phyloP scores from a whole-genome alignment of 2,329 filamentous ascomycete genomes.

The Penicillium rolfsii region DNA sequence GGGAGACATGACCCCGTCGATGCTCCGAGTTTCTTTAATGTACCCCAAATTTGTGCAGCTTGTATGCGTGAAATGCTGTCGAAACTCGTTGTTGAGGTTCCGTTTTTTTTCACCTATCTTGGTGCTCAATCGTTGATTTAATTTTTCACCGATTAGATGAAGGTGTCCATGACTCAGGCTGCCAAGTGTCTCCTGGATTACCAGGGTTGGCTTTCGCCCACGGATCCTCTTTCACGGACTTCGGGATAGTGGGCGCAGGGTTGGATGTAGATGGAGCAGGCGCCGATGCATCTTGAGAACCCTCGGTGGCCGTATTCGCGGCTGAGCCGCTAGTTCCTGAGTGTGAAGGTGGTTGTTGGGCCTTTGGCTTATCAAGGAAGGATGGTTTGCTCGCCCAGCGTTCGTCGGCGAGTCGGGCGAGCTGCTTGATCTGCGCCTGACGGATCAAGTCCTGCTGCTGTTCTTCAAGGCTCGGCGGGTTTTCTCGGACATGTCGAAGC shows the following conservation, averaged over 20 bases:
- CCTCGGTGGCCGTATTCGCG: constrained; percentile 39
- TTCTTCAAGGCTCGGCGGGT: constrained; percentile 61
- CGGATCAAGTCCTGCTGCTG: constrained; percentile 61
- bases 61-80: not conserved
- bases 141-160: constrained; percentile 44
- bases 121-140: constrained; percentile 22
- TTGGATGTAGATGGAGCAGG: constrained; percentile 5
- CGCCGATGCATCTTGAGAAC: constrained; percentile 23
- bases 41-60: not conserved
- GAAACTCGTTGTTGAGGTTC: not conserved
- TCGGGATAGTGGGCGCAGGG: constrained; percentile 15
- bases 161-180: constrained; percentile 66
- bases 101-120: not conserved
- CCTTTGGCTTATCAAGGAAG: constrained; percentile 59
- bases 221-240: constrained; percentile 48
- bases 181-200: constrained; percentile 66
- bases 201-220: constrained; percentile 61
- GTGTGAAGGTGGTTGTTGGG: constrained; percentile 52
- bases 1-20: not conserved
- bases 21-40: not conserved
- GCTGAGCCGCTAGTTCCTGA: constrained; percentile 49
- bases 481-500: constrained; percentile 63
- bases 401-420: constrained; percentile 63
- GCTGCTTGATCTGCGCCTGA: constrained; percentile 61
- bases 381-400: constrained; percentile 64